Base-by-base conservation (phyloP, 176 grass and related monocot species). In the Oryza meridionalis region DNA sequence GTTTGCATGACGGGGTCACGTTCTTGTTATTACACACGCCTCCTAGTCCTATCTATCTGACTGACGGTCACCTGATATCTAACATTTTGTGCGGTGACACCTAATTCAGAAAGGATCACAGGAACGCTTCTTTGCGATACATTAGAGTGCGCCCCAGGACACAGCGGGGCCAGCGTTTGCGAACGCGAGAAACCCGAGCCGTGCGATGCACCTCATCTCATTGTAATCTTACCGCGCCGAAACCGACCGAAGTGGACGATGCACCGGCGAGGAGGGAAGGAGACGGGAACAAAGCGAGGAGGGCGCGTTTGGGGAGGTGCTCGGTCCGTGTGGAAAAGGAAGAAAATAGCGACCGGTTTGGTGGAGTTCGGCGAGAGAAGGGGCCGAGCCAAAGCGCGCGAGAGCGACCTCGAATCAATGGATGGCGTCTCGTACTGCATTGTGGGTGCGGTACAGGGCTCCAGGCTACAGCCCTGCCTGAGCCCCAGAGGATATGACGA, bases 281-380 rank as follows among this genome's bases (percentile, higher is more conserved):
- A 21, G 59, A 40, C 65, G 22, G 14, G 45, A 37, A 16, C 31
- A 10, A 15, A 25, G 3, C 66, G 67, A 29, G 27, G 27, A 29
- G 27, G 15, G 42, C 17, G 16, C 55, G 58, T 10, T 46, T 50
- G 51, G 80, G 70, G 70, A 19, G 13, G 22, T 80, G 72, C 22
- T 51, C 10, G 16, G 67, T 69, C 32, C 72, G 53, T 50, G 73
- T 77, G 77, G 32, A 42, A 64, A 82, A 81, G 85, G 10, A n/a
- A 63, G 22, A 2, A 7, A 21, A 58, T 21, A 21, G 17, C 53
- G 53, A 4, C 72, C 9, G 38, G 45, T 90, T 86, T 73, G 79
- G 84, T 38, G 78, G 22, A 78, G 71, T 76, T 76, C 49, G 88
- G 69, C 79, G 35, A 82, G 67, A 10, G 53, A 21, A 17, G 51